These are phyloP conservation scores for Macrocybe gigantea DNA, from an alignment of 768 basidiomycete species.

Conservation along the genomic window DNA sequence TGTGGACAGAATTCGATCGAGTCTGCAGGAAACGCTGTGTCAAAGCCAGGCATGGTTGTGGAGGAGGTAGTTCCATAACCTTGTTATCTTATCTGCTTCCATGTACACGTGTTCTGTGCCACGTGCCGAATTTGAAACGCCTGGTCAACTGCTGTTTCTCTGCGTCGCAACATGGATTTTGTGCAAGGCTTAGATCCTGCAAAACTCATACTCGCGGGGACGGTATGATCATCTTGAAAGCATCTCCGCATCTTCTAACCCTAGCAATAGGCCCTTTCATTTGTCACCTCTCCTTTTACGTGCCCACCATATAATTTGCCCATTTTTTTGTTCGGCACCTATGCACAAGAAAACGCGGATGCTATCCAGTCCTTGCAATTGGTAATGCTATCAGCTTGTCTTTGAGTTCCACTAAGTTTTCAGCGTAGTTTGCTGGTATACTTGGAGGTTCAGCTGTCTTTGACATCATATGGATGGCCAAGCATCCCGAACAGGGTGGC, in stretches of 20 bases:
- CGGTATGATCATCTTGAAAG: constrained; percentile 35
- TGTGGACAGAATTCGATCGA: constrained; percentile 88
- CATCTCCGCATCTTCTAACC: neutral
- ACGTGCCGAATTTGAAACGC: too few relatives aligned
- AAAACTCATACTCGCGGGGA: constrained; percentile 58
- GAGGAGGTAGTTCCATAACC: too few relatives aligned
- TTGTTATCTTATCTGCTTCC: too few relatives aligned
- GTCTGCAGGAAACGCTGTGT: constrained; percentile 85
- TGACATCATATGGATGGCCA: constrained; percentile 68
- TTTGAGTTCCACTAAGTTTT: neutral
- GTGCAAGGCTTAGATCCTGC: constrained; percentile 66
- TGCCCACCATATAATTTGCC: constrained; percentile 74
- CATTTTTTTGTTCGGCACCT: constrained; percentile 74
- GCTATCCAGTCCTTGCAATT: constrained; percentile 57
- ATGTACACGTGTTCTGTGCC: too few relatives aligned
- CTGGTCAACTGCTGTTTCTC: neutral
- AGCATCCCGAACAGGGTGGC: constrained; percentile 41
- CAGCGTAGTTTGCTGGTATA: constrained; percentile 55
- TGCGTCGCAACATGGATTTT: constrained; percentile 46
- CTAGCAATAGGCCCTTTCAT: constrained; percentile 49
- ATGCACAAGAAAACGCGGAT: constrained; percentile 67
- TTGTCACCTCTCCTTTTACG: constrained; percentile 46
- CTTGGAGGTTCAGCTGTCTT: constrained; percentile 56
- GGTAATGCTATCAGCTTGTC: constrained; percentile 25
- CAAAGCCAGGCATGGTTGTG: constrained; percentile 19